These are phyloP conservation scores for Raffaelea arxii DNA, from an alignment of 2,329 filamentous ascomycete species.

Conservation along the genomic window DNA sequence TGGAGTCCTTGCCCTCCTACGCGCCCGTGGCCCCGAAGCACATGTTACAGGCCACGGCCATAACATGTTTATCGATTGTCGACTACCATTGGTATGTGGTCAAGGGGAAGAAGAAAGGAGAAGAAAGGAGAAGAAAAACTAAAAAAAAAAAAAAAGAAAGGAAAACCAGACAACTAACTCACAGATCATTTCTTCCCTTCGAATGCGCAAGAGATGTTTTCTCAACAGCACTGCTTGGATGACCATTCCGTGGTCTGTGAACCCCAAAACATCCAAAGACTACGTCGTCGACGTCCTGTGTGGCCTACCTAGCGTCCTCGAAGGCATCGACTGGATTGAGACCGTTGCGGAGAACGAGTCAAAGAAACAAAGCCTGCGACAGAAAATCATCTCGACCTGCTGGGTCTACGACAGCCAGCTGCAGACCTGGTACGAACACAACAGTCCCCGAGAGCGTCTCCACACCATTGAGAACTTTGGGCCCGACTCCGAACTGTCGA, in stretches of 20 bases:
- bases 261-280: slow-evolving; percentile 13
- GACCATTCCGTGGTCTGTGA: slow-evolving; percentile 12
- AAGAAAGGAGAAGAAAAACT: no score
- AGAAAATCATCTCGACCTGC: slow-evolving; percentile 2
- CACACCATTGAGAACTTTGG: background rate
- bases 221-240: slow-evolving; percentile 13
- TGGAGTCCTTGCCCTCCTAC: slow-evolving; percentile 11
- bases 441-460: slow-evolving; percentile 8
- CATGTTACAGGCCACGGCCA: slow-evolving; percentile 12
- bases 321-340: slow-evolving; percentile 11
- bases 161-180: no score
- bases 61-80: slow-evolving; percentile 14
- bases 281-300: slow-evolving; percentile 13
- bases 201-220: slow-evolving; percentile 6
- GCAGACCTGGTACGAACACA: slow-evolving; percentile 9
- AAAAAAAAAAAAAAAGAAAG: no score
- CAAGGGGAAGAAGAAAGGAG: no score
- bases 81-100: slow-evolving; percentile 9
- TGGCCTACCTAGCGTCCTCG: slow-evolving; percentile 12
- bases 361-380: background rate
- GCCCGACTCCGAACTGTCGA: slow-evolving; percentile 2
- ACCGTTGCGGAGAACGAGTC: background rate
- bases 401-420: slow-evolving; percentile 10
- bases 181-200: slow-evolving; percentile 11
- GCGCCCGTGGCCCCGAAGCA: slow-evolving; percentile 10